These are phyloP conservation scores for Daldinia sp. DNA, from an alignment of 2,329 filamentous ascomycete species.

Conservation along the genomic window DNA sequence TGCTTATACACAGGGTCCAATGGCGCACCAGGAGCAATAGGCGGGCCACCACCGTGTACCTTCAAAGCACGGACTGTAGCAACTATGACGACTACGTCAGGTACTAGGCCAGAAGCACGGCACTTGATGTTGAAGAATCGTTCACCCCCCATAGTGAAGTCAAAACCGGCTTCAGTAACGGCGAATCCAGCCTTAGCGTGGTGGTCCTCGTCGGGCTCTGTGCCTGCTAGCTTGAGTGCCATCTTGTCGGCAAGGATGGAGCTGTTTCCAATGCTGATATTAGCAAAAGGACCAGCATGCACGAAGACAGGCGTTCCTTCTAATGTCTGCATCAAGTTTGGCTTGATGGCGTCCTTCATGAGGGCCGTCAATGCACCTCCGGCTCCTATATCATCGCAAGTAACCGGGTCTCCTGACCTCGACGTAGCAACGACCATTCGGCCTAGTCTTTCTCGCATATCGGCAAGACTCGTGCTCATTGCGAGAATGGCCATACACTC, in stretches of 20 bases:
- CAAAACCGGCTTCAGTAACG: conserved; percentile 96
- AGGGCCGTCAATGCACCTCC: conserved; percentile 91
- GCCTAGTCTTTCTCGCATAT: conserved; percentile 92
- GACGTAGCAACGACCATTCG: conserved; percentile 96
- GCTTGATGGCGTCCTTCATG: conserved; percentile 99
- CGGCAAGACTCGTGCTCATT: conserved; percentile 83
- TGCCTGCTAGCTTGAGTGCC: conserved; percentile 93
- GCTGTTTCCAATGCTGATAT: conserved; percentile 97
- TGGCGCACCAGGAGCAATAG: conserved; percentile 85
- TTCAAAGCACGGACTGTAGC: conserved; percentile 95
- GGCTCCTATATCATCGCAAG: conserved; percentile 92
- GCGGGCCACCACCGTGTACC: conserved; percentile 95
- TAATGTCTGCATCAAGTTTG: conserved; percentile 97
- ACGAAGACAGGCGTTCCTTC: conserved; percentile 98
- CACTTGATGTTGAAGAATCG: conserved; percentile 99
- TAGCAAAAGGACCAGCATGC: conserved; percentile 96
- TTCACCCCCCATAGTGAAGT: conserved; percentile 99
- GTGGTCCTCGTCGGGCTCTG: conserved; percentile 88
- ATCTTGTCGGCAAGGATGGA: conserved; percentile 95
- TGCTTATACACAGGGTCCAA: conserved; percentile 89
- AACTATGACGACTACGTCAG: conserved; percentile 93
- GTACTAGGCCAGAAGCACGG: conserved; percentile 88
- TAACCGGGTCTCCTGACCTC: conserved; percentile 84
- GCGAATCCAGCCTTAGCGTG: conserved; percentile 87
- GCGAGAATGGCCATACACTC: conserved; percentile 99